Evolutionary conservation across 2,329 filamentous ascomycete species (phyloP), one percentile per base, ranked within the genome.

Genomic region (Penicillium brasilianum): DNA sequence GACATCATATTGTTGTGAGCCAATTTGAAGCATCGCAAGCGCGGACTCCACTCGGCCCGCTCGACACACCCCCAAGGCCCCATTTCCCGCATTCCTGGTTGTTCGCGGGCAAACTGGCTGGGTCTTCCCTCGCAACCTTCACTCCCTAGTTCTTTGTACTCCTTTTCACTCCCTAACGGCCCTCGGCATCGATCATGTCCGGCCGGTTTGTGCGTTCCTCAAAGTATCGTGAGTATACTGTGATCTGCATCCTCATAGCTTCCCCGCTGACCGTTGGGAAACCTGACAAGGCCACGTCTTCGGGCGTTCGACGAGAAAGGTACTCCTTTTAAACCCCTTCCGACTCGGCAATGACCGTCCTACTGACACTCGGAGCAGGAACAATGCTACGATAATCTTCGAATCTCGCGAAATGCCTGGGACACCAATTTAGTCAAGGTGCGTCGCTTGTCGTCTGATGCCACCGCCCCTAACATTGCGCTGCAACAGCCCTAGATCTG

Each of bases 351-450:
- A 20, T 49, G 30, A 30, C 32, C 10, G 16, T 22, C 9, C 39
- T 62, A 37, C 52, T 69, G 18, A 69, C 55, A 22, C n/a, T 11
- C 18, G 28, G 28, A 13, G 5, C 61, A 88, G 87, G 95, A 99
- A 79, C 91, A 92, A 86, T 97, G 93, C 84, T 99, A 98, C 82
- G 95, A 99, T 80, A 98, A 98, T 80, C 84, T 99, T 70, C 92
- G 92, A 77, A 92, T 99, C 80, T 97, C 93, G 75, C 92, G 90
- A 80, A 99, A 99, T 88, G 95, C 95, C 58, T 99, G 95, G 95
- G 95, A 99, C 80, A 97, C 93, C 74, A 99, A 99, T 82, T 83
- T 99, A 75, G 87, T 98, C 82, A 98, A 98, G 90, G 93, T 96
- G 79, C 77, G 84, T 76, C 25, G 58, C 55, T 63, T 59, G 18